Base-by-base conservation (phyloP, 1,139 yeast species). In the Meyerozyma smithsonii region DNA sequence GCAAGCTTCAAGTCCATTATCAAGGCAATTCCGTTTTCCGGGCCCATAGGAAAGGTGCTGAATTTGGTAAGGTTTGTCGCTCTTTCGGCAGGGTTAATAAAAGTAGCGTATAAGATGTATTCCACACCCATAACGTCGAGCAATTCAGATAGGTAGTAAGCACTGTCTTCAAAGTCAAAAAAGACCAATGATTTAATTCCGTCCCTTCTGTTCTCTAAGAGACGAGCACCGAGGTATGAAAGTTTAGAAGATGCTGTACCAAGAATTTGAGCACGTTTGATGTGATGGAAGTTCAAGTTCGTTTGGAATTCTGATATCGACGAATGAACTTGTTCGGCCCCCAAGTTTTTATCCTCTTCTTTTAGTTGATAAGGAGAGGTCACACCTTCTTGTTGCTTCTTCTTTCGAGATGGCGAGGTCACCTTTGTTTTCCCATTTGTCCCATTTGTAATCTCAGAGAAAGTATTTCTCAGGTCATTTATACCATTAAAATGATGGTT, bases 131-230 rank as follows among this genome's bases (percentile, higher is more conserved):
- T 46, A 1, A 81, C 46, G 56, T 82, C 89, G 38, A 83, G 54
- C 12, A 81, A 62, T 49, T 83, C 89, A 0, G 85, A 74, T 28
- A 83, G 54, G 50, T 80, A 81, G 51, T 77, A 82, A 0, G 87
- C 88, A 45, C 79, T 73, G 47, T 82, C 87, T 54, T 81, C 87
- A 55, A 78, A 80, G 46, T 83, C 88, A 54, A 77, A 83, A 51
- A 83, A 83, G 0, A 83, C 78, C 32, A 83, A 65, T 4, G 84
- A 76, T 47, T 82, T 82, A 16, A 70, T 53, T 2, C 64, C 66
- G 3, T 52, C 47, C 18, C 55, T 55, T 43, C 75, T 77, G 46
- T 77, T 75, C 41, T 78, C 81, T 19, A 79, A 54, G 15, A 82
- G 49, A 40, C 77, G 63, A 15, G 80, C 64, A 0, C 77, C 66